Evolutionary conservation across 306 rosid genomes (phyloP), one percentile per base, ranked within the genome.

Genomic region (Medicago arabica): DNA sequence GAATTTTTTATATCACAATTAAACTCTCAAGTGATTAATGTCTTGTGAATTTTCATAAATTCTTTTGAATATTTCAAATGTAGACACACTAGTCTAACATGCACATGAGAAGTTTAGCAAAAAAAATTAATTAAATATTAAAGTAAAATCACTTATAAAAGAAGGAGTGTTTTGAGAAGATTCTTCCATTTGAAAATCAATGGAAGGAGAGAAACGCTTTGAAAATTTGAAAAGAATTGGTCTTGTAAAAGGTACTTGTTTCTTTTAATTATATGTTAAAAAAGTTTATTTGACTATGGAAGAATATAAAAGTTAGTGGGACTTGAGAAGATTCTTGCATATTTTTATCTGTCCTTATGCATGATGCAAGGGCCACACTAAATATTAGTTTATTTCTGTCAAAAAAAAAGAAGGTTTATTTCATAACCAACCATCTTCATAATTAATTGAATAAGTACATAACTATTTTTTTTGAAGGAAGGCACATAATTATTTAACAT

Each of bases 321-420:
- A 55, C 15, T 55, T 55, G 62, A 19, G 62, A 55, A 55, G 62
- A 55, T 55, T 55, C 62, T 55, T 55, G 34, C 7, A 19, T 19
- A 55, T 19, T 9, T 14, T 55, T 51, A 51, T 55, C 2, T 55
- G 62, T 15, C 62, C 62, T 55, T 55, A 9, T 55, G 62, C 15
- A 55, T 19, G 61, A 34, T 19, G 61, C 31, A 55, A 55, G 61
- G 14, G 61, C 7, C 61, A 55, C 61, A 55, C 31, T 18, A 18
- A 50, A 50, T 8, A 50, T 50, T 50, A 50, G 21, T 50, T 50
- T 50, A 49, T 15, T 49, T 14, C 55, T 4, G 7, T 49, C 15
- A 1, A 49, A 15, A 49, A 49, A 15, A n/a, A 50, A 2, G 1
- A 18, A 18, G 8, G 25, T 54, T 9, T 8, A 54, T 54, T 54